Percentiles rank a stretch among this genome's conserved stretches.
Conservation (phyloP, 257 asterid genomes). For the Perilla frutescens region DNA sequence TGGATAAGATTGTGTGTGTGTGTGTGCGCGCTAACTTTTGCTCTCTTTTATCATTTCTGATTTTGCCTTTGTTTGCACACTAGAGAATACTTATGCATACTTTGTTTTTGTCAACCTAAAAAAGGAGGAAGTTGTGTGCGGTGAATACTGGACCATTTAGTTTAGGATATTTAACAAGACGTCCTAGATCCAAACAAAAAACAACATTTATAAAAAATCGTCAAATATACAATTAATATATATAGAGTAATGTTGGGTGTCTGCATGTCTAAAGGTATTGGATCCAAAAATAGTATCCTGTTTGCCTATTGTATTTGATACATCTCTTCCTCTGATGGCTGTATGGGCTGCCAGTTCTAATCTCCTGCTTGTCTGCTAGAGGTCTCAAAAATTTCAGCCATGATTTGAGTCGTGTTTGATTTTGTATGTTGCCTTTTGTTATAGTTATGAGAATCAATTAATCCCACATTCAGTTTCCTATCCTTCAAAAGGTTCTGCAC, state of each 20-base stretch:
- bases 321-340: background rate
- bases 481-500: background rate
- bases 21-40: background rate
- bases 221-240: background rate
- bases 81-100: background rate
- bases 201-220: background rate
- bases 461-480: background rate
- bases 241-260: background rate
- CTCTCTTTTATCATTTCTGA: background rate
- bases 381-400: background rate
- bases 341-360: background rate
- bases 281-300: background rate
- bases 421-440: conserved; percentile 1
- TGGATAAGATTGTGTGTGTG: background rate
- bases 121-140: background rate
- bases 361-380: background rate
- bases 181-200: background rate
- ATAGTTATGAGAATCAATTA: background rate
- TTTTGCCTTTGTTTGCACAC: background rate
- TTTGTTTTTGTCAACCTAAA: background rate
- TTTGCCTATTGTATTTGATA: background rate
- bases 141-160: background rate
- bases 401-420: background rate
- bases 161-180: background rate
- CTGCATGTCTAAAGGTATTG: background rate